Conservation (phyloP, 768 basidiomycete genomes). For the Galerina sulciceps region DNA sequence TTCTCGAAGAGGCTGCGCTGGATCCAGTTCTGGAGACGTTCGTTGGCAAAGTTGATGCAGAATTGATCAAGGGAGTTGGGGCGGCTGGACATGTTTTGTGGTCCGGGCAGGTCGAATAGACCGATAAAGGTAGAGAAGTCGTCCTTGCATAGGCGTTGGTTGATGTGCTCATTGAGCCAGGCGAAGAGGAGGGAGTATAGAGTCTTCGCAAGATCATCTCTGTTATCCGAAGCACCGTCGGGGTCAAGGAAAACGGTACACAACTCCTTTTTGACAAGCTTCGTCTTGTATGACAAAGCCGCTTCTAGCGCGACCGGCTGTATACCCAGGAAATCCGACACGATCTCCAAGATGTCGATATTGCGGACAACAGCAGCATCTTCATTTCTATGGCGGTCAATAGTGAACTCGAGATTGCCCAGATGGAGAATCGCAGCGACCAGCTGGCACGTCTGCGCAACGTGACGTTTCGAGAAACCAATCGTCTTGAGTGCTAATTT, state of each 20-base stretch:
- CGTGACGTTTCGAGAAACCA: conserved; percentile 91
- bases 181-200: conserved; percentile 94
- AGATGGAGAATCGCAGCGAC: conserved; percentile 95
- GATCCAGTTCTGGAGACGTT: conserved; percentile 84
- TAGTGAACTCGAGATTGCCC: conserved; percentile 91
- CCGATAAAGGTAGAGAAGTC: conserved; percentile 93
- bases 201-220: conserved; percentile 93
- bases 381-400: conserved; percentile 83
- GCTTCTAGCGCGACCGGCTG: conserved; percentile 71
- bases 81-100: conserved; percentile 86
- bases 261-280: conserved; percentile 93
- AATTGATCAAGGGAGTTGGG: conserved; percentile 96
- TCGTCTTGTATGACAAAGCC: conserved; percentile 88
- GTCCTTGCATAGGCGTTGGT: conserved; percentile 92
- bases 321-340: conserved; percentile 92
- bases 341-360: conserved; percentile 76
- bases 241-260: conserved; percentile 96
- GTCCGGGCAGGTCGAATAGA: conserved; percentile 91
- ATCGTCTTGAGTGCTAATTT: conserved; percentile 93
- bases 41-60: conserved; percentile 95
- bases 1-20: conserved; percentile 81
- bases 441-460: conserved; percentile 94
- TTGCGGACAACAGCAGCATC: conserved; percentile 95
- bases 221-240: conserved; percentile 89
- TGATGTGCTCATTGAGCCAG: conserved; percentile 96